phyloP scores from a whole-genome alignment of 176 grass and related monocot genomes.

The maize (Zea mays) region Zm-B73-REFERENCE-NAM-5.0 NC_050103.1:28933001-28933500 shows the following conservation, averaged over 20 bases:
- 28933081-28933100: conserved; percentile 89
- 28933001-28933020: too few species aligned
- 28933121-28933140: conserved; percentile 63
- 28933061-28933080: conserved; percentile 55
- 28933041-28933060: conserved; percentile 63
- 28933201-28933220: conserved; percentile 92
- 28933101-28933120: conserved; percentile 69
- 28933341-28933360: conserved; percentile 75
- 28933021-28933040: too few species aligned
- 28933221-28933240: conserved; percentile 68
- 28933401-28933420: conserved; percentile 55
- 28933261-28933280: conserved; percentile 86
- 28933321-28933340: conserved; percentile 76
- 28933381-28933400: conserved; percentile 73
- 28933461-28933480: conserved; percentile 71
- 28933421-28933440: conserved; percentile 62
- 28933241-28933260: conserved; percentile 60
- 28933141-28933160: conserved; percentile 79
- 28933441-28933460: conserved; percentile 38
- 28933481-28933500: conserved; percentile 72
- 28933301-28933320: conserved; percentile 69
- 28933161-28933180: conserved; percentile 73
- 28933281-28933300: conserved; percentile 79
- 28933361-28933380: conserved; percentile 67
- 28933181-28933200: conserved; percentile 59